phyloP scores from a whole-genome alignment of 805 yeast genomes.

The Saccharomycopsis selenospora region DNA sequence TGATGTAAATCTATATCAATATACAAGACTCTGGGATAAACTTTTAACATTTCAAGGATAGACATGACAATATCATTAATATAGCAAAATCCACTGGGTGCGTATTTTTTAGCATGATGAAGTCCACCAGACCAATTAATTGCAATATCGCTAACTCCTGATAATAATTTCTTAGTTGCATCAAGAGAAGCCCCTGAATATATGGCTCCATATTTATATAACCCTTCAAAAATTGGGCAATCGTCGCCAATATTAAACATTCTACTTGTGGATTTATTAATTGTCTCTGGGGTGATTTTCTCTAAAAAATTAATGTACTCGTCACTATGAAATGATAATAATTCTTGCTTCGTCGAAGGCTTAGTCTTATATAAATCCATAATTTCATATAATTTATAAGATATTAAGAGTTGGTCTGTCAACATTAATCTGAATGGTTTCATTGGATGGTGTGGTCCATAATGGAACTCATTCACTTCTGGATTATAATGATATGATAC shows the following conservation, averaged over 20 bases:
- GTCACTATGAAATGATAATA: constrained; percentile 74
- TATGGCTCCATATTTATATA: constrained; percentile 81
- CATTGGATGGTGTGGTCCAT: constrained; percentile 97
- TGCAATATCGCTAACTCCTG: constrained; percentile 80
- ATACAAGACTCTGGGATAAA: constrained; percentile 44
- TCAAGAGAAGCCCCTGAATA: constrained; percentile 93
- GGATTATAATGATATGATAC: constrained; percentile 89
- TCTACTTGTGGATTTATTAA: constrained; percentile 43
- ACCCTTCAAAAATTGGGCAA: constrained; percentile 91
- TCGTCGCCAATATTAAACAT: constrained; percentile 91
- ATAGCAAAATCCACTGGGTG: constrained; percentile 68
- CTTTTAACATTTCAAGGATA: constrained; percentile 42
- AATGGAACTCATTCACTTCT: constrained; percentile 72
- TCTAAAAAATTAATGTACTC: constrained; percentile 78
- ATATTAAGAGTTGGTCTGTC: constrained; percentile 83
- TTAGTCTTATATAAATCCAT: constrained; percentile 89
- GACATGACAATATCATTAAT: constrained; percentile 60
- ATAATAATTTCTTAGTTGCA: constrained; percentile 78
- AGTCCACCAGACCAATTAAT: constrained; percentile 79
- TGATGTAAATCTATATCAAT: constrained; percentile 72
- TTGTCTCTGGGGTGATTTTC: constrained; percentile 68
- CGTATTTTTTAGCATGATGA: constrained; percentile 52
- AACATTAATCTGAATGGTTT: constrained; percentile 91
- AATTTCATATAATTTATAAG: constrained; percentile 76
- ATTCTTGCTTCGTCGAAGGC: constrained; percentile 73